These are phyloP conservation scores for Tylopilus plumbeoviolaceoides DNA, from an alignment of 768 basidiomycete species.

Conservation along the genomic window DNA sequence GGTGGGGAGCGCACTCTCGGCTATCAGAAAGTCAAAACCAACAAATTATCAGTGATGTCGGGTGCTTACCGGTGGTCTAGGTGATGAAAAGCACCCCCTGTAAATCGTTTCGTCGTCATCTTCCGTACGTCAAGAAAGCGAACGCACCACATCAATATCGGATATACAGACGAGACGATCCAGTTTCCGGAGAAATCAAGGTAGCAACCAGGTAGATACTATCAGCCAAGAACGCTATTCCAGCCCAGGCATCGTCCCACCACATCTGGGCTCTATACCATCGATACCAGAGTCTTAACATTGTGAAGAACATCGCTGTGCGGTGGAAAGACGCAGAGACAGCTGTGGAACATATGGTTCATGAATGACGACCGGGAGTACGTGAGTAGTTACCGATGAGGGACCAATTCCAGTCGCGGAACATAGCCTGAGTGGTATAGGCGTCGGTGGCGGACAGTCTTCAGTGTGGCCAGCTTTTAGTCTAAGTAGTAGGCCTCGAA, in stretches of 20 bases:
- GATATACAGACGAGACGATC: conserved; percentile 17
- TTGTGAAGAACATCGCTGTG: conserved; percentile 17
- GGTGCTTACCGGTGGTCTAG: conserved; percentile 22
- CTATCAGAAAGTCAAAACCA: conserved; percentile 1
- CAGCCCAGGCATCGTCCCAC: conserved; percentile 27
- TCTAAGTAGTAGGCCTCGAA: neutral
- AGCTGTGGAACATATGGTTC: conserved; percentile 5
- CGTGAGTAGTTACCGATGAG: conserved; percentile 11
- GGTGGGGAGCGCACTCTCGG: conserved; percentile 21
- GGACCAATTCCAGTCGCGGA: conserved; percentile 9
- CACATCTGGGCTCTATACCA: conserved; percentile 18
- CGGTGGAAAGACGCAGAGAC: conserved; percentile 17
- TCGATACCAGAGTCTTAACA: conserved; percentile 23
- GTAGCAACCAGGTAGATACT: conserved; percentile 2
- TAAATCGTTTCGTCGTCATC: conserved; percentile 1
- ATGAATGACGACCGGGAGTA: neutral
- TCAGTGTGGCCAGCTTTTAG: neutral
- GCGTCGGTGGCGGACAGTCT: neutral
- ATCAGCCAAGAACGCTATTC: conserved; percentile 14
- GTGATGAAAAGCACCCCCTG: neutral
- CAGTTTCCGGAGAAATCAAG: conserved; percentile 5
- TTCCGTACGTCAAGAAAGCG: neutral
- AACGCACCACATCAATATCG: conserved; percentile 16
- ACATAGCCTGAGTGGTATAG: conserved; percentile 11
- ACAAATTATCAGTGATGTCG: too few species aligned